These are phyloP conservation scores for Larix kaempferi DNA, from an alignment of 75 land plant genomes.

Conservation along the genomic window DNA sequence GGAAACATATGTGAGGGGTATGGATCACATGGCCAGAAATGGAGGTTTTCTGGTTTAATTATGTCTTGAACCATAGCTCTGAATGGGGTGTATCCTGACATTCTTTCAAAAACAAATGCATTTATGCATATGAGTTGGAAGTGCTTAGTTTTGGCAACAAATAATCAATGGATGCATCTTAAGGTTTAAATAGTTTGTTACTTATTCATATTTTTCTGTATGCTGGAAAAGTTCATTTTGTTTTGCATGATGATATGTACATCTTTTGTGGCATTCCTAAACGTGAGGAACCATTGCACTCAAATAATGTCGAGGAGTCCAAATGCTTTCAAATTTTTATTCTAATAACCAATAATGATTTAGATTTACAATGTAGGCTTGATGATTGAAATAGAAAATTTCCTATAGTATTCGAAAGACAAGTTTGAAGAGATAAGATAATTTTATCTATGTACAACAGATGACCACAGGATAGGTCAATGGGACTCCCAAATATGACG, in stretches of 20 bases:
- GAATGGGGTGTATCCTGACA: conserved; percentile 98
- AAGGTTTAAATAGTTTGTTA: not conserved
- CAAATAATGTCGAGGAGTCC: too few relatives aligned
- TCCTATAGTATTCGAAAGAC: not conserved
- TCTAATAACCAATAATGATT: not conserved
- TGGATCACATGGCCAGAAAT: conserved; percentile 90
- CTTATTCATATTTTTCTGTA: not conserved
- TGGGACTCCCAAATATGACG: too few relatives aligned
- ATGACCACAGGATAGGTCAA: too few relatives aligned
- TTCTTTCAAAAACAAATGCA: not conserved
- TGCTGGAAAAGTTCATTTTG: not conserved
- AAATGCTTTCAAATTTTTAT: not conserved
- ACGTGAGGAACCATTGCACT: too few relatives aligned
- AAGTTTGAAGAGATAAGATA: not conserved
- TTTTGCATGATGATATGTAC: not conserved
- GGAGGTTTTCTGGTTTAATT: conserved; percentile 98
- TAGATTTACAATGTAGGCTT: not conserved
- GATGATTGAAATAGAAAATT: not conserved
- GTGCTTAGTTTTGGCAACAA: not conserved
- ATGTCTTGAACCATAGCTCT: conserved; percentile 87
- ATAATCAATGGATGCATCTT: not conserved
- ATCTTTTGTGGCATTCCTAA: not conserved
- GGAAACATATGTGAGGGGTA: too few relatives aligned
- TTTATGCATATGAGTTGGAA: not conserved
- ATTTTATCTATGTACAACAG: too few relatives aligned